Conservation (phyloP, 306 rosid genomes). For the Ormosia semicastrata region DNA sequence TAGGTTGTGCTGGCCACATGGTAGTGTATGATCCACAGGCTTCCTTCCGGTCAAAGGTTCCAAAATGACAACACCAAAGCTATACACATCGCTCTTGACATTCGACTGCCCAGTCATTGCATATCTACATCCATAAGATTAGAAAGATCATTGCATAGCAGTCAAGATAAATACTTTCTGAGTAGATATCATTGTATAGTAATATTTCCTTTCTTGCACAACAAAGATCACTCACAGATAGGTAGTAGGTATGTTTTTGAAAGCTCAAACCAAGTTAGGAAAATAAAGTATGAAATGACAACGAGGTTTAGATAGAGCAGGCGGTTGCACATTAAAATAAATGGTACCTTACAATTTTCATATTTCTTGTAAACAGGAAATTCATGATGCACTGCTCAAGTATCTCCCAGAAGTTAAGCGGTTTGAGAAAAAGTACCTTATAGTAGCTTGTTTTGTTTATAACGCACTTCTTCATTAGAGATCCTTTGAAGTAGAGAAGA, state of each 20-base stretch:
- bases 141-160: too few relatives aligned
- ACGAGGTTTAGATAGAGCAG: neutral
- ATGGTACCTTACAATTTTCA: slow-evolving; percentile 20
- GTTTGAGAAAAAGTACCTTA: slow-evolving; percentile 71
- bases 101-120: too few relatives aligned
- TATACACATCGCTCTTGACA: too few relatives aligned
- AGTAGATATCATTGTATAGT: too few relatives aligned
- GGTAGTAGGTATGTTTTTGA: slow-evolving; percentile 66
- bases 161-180: too few relatives aligned
- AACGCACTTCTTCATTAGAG: slow-evolving; percentile 88
- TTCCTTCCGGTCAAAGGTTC: too few relatives aligned
- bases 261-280: slow-evolving; percentile 1
- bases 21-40: too few relatives aligned
- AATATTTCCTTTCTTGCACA: slow-evolving; percentile 54
- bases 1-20: too few relatives aligned
- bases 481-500: slow-evolving; percentile 82
- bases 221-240: slow-evolving; percentile 81
- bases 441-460: slow-evolving; percentile 69
- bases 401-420: slow-evolving; percentile 66
- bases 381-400: slow-evolving; percentile 75
- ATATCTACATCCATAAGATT: too few relatives aligned
- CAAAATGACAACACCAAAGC: too few relatives aligned
- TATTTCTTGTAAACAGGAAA: slow-evolving; percentile 58
- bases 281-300: neutral
- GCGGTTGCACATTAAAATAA: slow-evolving; percentile 1